Evolutionary conservation across 129 eudicot genomes (phyloP), one percentile per base, ranked within the genome.

Genomic region (Rutidosis leptorrhynchoides): DNA sequence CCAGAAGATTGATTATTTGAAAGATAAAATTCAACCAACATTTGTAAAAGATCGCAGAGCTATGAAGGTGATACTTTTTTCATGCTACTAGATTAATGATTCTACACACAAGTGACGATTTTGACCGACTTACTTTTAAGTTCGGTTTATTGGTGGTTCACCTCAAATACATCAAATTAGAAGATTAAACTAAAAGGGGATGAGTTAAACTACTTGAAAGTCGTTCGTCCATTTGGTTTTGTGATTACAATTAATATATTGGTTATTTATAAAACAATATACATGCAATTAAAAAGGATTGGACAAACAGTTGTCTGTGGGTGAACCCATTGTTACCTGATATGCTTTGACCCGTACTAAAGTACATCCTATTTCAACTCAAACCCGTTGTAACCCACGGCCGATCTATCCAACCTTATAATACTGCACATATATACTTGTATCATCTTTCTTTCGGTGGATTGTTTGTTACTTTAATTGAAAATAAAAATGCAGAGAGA

Each of bases 1-100:
- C 27, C 92, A 84, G 77, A 93, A 93, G 84, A 79, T 93, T 65
- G 99, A 93, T 68, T 93, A 93, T 81, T 73, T 93, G 33, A 93
- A 89, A 74, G 99, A 93, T 62, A 93, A 84, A 83, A 90, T 93
- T 74, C 92, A 93, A 62, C 82, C 99, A 58, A 82, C 92, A 17
- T 93, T 93, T 82, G 99, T 93, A 10, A 93, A 93, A 79, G 99
- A 93, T 68, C 95, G 99, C 48, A 82, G 99, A 80, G 99, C 99
- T 58, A 93, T 93, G 99, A 93, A 93, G 88, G 98, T 91, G 55
- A 16, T 71, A 5, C 24, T 58, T 42, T 12, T 66, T 37, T 6
- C 52, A 32, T 53, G 29, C 54, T 22, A 32, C 33, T 68, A 21
- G 63, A 22, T 6, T 7, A 4, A 15, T 55, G 49, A 16, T 9